phyloP scores from a whole-genome alignment of 345 rosid species.

The Punica granatum region DNA sequence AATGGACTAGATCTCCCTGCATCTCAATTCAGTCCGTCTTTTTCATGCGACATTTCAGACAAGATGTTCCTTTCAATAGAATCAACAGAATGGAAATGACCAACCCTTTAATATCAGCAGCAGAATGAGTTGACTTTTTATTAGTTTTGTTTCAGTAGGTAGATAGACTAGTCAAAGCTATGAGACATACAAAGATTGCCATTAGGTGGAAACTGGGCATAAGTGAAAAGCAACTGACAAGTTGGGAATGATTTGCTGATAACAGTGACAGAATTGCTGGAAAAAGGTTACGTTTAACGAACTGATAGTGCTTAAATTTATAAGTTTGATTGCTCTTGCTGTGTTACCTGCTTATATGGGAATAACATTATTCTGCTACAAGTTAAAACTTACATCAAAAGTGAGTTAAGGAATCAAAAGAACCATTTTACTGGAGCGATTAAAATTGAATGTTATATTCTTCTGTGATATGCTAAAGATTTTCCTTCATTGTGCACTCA shows the following conservation, averaged over 20 bases:
- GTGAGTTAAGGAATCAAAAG: background rate
- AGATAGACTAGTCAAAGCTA: background rate
- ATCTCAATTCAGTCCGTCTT: background rate
- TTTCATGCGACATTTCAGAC: background rate
- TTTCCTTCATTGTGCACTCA: background rate
- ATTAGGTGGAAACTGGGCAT: background rate
- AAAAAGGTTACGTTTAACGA: too few relatives aligned
- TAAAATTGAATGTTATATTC: too few relatives aligned
- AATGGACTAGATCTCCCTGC: too few relatives aligned
- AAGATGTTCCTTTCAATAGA: background rate
- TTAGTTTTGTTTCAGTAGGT: background rate
- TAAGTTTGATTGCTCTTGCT: background rate
- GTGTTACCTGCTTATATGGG: background rate
- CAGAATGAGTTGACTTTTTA: background rate
- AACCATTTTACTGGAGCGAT: too few relatives aligned
- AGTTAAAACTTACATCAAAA: background rate
- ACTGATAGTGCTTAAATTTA: background rate
- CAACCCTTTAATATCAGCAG: background rate
- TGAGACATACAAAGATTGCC: background rate
- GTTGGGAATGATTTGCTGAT: background rate
- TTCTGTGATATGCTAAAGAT: background rate
- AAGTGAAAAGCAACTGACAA: background rate
- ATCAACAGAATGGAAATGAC: background rate
- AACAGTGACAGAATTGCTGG: background rate
- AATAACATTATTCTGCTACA: background rate